A percentile compares a stretch with the other conserved stretches of the same genome.
These are phyloP conservation scores for Schizophyllum commune DNA, from an alignment of 1,284 basidiomycete species.

Conservation along the genomic window DNA sequence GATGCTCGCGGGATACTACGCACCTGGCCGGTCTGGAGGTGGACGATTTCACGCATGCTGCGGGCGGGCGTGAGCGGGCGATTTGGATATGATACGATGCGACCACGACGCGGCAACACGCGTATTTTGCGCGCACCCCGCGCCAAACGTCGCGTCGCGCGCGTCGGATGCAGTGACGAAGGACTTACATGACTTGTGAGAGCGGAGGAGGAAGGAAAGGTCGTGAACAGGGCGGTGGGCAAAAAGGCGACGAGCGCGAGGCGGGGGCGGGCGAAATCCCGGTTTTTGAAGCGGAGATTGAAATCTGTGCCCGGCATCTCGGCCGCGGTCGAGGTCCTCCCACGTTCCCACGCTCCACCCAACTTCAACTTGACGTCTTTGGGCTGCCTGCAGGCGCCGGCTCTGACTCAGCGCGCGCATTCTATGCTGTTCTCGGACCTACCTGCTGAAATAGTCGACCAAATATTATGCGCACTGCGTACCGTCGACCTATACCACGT, in stretches of 20 bases:
- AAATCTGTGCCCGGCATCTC: not conserved
- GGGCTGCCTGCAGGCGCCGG: not conserved
- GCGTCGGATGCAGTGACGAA: not conserved
- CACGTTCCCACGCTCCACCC: not conserved
- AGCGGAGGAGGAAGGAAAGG: not conserved
- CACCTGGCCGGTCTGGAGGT: slow-evolving; percentile 94
- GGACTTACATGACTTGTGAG: not conserved
- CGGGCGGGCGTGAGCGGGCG: slow-evolving; percentile 7
- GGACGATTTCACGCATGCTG: slow-evolving; percentile 96
- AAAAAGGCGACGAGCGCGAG: not conserved
- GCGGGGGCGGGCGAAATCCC: not conserved
- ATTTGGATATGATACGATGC: slow-evolving; percentile 1
- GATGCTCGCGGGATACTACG: slow-evolving; percentile 16
- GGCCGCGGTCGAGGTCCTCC: not conserved
- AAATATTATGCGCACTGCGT: slow-evolving; percentile 29
- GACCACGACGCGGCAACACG: not conserved
- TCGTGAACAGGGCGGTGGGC: not conserved
- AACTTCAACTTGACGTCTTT: not conserved
- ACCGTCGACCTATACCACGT: slow-evolving; percentile 18
- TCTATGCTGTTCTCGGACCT: slow-evolving; percentile 15
- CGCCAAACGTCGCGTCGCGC: not conserved
- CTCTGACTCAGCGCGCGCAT: not conserved
- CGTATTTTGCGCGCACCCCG: not conserved
- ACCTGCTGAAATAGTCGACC: slow-evolving; percentile 45
- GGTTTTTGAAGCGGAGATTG: not conserved